Conservation (phyloP, 1,139 yeast species). For the Suhomyces guaymorum region DNA sequence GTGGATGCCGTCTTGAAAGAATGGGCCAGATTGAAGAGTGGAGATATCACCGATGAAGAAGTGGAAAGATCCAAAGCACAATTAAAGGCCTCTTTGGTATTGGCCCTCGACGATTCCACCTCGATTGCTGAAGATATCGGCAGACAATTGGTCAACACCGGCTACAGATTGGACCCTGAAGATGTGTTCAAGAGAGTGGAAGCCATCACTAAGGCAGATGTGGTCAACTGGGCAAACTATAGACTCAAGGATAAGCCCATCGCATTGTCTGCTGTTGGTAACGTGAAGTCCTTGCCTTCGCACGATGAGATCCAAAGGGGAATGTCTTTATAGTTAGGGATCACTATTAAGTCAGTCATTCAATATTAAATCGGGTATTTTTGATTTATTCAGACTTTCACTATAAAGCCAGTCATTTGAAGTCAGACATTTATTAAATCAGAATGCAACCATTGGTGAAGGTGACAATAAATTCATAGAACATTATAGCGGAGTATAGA, state of each 20-base stretch:
- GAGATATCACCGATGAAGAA: constrained; percentile 77
- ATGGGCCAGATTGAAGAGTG: constrained; percentile 83
- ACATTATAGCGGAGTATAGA: too few species aligned
- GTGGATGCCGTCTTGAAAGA: constrained; percentile 78
- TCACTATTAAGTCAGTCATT: too few species aligned
- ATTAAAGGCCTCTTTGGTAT: constrained; percentile 83
- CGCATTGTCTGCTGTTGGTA: constrained; percentile 89
- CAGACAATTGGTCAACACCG: constrained; percentile 93
- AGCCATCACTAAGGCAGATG: constrained; percentile 74
- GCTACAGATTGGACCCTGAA: constrained; percentile 85
- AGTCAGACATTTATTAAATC: too few species aligned
- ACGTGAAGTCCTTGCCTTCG: constrained; percentile 63
- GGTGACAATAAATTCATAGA: too few species aligned
- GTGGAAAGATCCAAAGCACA: constrained; percentile 94
- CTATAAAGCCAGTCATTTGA: too few species aligned
- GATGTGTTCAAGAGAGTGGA: constrained; percentile 88
- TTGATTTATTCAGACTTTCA: too few species aligned
- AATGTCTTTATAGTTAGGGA: constrained; percentile 26
- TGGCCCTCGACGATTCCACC: constrained; percentile 91
- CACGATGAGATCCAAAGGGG: constrained; percentile 51
- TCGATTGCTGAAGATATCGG: constrained; percentile 98
- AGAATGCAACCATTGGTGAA: too few species aligned
- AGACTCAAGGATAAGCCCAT: constrained; percentile 76
- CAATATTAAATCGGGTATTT: too few species aligned
- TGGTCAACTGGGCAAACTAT: constrained; percentile 85